A percentile compares a stretch with the other conserved stretches of the same genome.
Conservation (phyloP, 2,329 filamentous ascomycete genomes). For the Pyrenochaeta sp. region DNA sequence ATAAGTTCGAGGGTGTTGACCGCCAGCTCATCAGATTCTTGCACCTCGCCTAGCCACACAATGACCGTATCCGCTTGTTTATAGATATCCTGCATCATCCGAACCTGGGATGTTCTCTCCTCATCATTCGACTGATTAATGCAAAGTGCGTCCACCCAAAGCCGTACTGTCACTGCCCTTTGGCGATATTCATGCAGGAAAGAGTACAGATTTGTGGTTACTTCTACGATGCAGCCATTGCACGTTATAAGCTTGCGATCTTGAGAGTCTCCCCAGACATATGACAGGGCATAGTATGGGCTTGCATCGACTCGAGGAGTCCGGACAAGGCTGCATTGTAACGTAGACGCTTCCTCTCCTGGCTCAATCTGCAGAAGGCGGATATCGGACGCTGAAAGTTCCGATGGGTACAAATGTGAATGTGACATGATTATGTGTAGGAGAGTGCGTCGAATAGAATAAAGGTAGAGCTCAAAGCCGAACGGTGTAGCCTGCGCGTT, state of each 20-base stretch:
- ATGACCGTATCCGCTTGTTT: conserved; percentile 1
- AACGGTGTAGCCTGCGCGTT: no score
- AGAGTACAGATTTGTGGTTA: not conserved
- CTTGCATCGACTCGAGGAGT: not conserved
- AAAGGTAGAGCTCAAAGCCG: no score
- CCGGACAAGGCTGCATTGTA: not conserved
- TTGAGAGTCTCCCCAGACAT: not conserved
- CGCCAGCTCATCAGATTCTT: not conserved
- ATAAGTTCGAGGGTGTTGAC: conserved; percentile 1
- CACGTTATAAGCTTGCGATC: not conserved
- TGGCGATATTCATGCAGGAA: not conserved
- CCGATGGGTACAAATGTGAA: not conserved
- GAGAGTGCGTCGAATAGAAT: no score
- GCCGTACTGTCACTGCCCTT: not conserved
- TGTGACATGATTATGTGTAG: no score
- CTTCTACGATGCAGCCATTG: not conserved
- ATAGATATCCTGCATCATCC: conserved; percentile 11
- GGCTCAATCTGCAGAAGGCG: not conserved
- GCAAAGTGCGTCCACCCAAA: not conserved
- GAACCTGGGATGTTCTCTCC: conserved; percentile 11
- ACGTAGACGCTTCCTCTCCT: not conserved
- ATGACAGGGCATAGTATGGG: conserved; percentile 1
- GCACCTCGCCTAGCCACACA: conserved; percentile 4
- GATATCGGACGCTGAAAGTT: not conserved
- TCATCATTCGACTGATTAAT: not conserved